Evolutionary conservation across 2,329 filamentous ascomycete genomes (phyloP), one percentile per base, ranked within the genome.

Genomic region (Sporothrix protearum): DNA sequence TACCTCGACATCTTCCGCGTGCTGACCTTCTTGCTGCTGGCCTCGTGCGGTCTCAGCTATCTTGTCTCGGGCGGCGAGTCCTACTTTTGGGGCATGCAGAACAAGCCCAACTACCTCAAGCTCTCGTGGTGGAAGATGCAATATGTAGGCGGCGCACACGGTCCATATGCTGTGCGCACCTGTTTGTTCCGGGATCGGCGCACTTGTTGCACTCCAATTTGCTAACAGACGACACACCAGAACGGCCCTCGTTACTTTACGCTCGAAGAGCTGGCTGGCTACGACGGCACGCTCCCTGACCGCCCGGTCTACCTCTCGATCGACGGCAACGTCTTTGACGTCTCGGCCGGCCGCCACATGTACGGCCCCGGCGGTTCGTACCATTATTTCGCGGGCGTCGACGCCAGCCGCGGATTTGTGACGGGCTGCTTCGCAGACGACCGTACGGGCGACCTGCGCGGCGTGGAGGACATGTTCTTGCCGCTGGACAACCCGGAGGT

Each of bases 321-420:
- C 77, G 95, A 96, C 83, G 91, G 92, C 78, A 92, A 89, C 72
- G 92, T 96, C 81, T 96, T 91, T 80, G 96, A 99, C 79, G 95
- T 98, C 30, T 89, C 90, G 0, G 83, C 89, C 16, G 95, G 96
- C 30, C 88, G 91, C 78, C 94, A 96, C 84, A 98, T 98, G 81
- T 99, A 99, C 82, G 96, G 96, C 3, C 96, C 96, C 22, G 94
- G 94, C 16, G 95, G 95, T 0, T 94, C 95, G 1, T 99, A 99
- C 80, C 90, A 91, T 80, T 98, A 98, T 83, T 99, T 99, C 79
- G 96, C 96, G 0, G 96, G 96, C 0, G 86, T 94, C 51, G 96
- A 99, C 81, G 94, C 95, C 45, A 89, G 92, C 16, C 91, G 96
- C 66, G 93, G 91, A 25, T 99, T 94, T 80, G 89, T 99, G 10